Evolutionary conservation across 1,284 basidiomycete species (phyloP), one percentile per base, ranked within the genome.

Genomic region (Ceratobasidium sp.): DNA sequence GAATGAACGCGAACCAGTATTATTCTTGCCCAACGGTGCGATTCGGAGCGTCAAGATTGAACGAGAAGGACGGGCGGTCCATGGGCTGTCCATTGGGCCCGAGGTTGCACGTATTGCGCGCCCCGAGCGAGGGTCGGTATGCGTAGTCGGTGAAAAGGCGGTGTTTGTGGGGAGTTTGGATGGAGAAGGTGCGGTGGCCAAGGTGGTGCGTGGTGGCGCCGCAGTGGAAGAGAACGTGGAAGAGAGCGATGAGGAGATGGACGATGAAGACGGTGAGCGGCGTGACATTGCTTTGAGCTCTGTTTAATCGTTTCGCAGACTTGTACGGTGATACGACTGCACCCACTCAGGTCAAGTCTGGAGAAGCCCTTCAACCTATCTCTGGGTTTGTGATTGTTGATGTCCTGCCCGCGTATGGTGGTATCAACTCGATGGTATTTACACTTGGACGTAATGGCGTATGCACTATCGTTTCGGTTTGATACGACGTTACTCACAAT

Each of bases 401-500:
- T 75, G 83, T 85, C 0, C 77, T 96, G 22, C 86, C 86, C n/a
- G 90, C 86, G 0, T 85, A 95, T 75, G 95, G 93, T 0, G 85
- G 90, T 1, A 90, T 97, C 29, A 81, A 89, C 32, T 90, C 91
- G 75, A 86, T 96, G 80, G 62, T 65, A 13, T 65, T 65, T 53
- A 85, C 87, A 0, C 73, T 91, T 27, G 83, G 86, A 13, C 85
- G 83, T 73, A 86, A 89, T 72, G 90, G 90, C 69, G 91, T 91
- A 77, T 65, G 87, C 79, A 35, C 68, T 43, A 52, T 47, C 58
- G 45, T 29, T 60, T 40, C 4, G 25, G n/a, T n/a, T 43, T 53
- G 20, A n/a, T 35, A 43, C 13, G 12, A n/a, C 72, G 64, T 68
- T 70, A 69, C 69, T 71, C 70, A 57, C n/a, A n/a, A n/a, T n/a